A percentile compares a stretch with the other conserved stretches of the same genome.
Evolutionary conservation across 2,329 filamentous ascomycete genomes (phyloP).

Genomic region (Aureobasidium sp.): DNA sequence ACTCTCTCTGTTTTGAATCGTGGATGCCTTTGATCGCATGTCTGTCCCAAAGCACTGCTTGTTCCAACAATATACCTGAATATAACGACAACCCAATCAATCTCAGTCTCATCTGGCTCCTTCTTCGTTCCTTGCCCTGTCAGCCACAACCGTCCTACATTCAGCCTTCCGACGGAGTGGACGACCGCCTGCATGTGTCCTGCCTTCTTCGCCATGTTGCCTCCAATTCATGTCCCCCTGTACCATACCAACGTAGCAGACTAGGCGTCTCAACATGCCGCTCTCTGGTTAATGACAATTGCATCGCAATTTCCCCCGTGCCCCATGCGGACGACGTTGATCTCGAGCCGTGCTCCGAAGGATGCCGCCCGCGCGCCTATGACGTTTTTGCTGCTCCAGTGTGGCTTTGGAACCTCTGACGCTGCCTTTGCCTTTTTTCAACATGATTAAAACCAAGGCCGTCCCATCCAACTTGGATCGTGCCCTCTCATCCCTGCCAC

Average conservation of each 20-base stretch:
- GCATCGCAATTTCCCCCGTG: background rate
- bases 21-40: too few relatives aligned
- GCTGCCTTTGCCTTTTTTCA: slow-evolving; percentile 4
- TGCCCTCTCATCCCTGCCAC: background rate
- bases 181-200: background rate
- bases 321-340: background rate
- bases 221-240: background rate
- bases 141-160: slow-evolving; percentile 7
- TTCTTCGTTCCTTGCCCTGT: background rate
- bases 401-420: background rate
- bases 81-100: background rate
- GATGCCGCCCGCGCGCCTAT: background rate
- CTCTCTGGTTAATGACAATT: background rate
- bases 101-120: background rate
- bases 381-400: background rate
- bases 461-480: background rate
- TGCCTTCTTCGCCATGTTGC: background rate
- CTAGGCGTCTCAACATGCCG: background rate
- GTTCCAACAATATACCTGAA: background rate
- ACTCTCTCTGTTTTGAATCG: background rate
- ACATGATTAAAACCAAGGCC: background rate
- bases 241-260: background rate
- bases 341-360: background rate
- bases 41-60: background rate
- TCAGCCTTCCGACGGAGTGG: background rate